Percentiles rank a stretch among this genome's conserved stretches.
Evolutionary conservation across 805 yeast genomes (phyloP).

Genomic region (Starmerella asiatica): DNA sequence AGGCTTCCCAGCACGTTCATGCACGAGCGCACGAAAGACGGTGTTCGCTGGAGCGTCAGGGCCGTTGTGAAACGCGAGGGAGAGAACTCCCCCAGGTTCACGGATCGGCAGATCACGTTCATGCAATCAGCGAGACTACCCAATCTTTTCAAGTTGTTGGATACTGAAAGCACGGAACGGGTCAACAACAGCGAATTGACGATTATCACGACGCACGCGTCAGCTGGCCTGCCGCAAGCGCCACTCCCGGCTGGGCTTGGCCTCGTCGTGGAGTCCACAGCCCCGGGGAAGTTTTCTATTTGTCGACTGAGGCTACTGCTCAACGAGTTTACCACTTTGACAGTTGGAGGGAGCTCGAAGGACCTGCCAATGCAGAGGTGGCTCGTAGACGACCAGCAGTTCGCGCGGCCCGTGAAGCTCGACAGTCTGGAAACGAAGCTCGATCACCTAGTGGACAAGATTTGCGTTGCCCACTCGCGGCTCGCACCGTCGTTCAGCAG

Average conservation of each 20-base stretch:
- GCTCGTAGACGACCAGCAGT: conserved; percentile 6
- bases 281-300: conserved; percentile 2
- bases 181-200: conserved; percentile 2
- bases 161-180: conserved; percentile 7
- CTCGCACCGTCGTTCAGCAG: conserved; percentile 8
- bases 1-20: conserved; percentile 6
- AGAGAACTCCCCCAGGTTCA: neutral
- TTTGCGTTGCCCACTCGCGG: conserved; percentile 9
- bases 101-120: conserved; percentile 2
- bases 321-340: conserved; percentile 4
- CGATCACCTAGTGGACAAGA: conserved; percentile 1
- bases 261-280: conserved; percentile 2
- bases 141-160: conserved; percentile 7
- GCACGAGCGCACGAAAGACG: neutral
- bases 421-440: neutral
- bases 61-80: neutral
- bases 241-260: conserved; percentile 12
- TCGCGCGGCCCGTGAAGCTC: neutral
- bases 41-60: conserved; percentile 11
- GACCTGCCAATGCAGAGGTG: conserved; percentile 7
- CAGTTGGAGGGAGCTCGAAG: neutral
- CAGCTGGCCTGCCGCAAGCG: conserved; percentile 13
- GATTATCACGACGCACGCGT: conserved; percentile 10
- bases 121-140: conserved; percentile 8
- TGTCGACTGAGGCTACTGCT: conserved; percentile 7